Conservation (phyloP, 768 basidiomycete species). For the Mycena polygramma region DNA sequence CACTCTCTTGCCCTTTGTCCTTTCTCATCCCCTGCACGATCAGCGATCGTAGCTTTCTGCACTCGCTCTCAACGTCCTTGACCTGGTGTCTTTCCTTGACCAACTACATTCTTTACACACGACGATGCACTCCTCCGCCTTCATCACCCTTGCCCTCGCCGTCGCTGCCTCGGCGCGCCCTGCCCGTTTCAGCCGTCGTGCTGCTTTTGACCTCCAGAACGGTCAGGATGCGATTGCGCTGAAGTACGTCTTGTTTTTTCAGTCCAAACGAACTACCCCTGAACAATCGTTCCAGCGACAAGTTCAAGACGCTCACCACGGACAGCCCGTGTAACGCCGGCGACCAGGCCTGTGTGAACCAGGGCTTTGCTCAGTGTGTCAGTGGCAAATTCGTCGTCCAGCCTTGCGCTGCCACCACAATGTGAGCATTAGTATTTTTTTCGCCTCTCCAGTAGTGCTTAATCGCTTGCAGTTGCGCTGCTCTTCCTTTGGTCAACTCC, state of each 20-base stretch:
- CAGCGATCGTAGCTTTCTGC: slow-evolving; percentile 43
- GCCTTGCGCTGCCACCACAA: slow-evolving; percentile 51
- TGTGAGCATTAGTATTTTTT: slow-evolving; percentile 43
- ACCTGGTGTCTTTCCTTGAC: slow-evolving; percentile 47
- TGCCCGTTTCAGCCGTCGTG: slow-evolving; percentile 48
- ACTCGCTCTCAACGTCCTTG: slow-evolving; percentile 35
- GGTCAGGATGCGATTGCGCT: slow-evolving; percentile 56
- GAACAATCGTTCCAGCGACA: slow-evolving; percentile 40
- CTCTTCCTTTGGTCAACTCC: slow-evolving; percentile 64
- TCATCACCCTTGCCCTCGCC: slow-evolving; percentile 52
- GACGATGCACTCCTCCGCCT: slow-evolving; percentile 54
- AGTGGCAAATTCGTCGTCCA: slow-evolving; percentile 57
- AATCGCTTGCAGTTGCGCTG: slow-evolving; percentile 54
- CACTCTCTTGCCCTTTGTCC: slow-evolving; percentile 31
- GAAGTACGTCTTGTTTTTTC: slow-evolving; percentile 48
- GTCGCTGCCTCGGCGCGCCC: slow-evolving; percentile 52
- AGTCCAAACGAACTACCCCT: background rate
- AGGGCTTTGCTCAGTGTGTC: slow-evolving; percentile 69
- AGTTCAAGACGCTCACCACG: slow-evolving; percentile 51
- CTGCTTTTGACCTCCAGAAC: slow-evolving; percentile 51
- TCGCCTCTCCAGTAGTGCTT: background rate
- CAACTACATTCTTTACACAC: slow-evolving; percentile 33
- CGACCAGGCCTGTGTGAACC: slow-evolving; percentile 62
- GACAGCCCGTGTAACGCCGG: slow-evolving; percentile 52
- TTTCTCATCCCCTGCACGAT: slow-evolving; percentile 40